These are phyloP conservation scores for Fusarium compactum DNA, from an alignment of 2,329 filamentous ascomycete genomes.

Conservation along the genomic window DNA sequence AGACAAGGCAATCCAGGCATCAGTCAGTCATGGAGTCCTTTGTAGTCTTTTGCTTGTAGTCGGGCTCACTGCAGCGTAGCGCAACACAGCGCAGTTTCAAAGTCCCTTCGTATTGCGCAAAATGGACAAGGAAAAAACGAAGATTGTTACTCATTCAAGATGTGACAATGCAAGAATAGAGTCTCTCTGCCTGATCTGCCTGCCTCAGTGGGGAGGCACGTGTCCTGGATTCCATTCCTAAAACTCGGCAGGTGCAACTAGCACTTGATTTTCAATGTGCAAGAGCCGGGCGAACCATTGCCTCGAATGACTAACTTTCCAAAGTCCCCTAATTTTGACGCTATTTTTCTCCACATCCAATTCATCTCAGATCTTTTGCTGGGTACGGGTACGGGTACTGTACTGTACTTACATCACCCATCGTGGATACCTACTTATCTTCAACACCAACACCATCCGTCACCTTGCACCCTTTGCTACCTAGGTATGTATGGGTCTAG, in stretches of 20 bases:
- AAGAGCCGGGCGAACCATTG: conserved; percentile 38
- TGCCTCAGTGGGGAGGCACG: conserved; percentile 31
- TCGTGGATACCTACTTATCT: not conserved
- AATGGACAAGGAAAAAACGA: not conserved
- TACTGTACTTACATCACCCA: conserved; percentile 2
- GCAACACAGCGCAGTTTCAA: conserved; percentile 11
- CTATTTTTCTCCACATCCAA: conserved; percentile 16
- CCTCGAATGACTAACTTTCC: conserved; percentile 37
- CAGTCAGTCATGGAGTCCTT: not conserved
- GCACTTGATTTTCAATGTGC: conserved; percentile 1
- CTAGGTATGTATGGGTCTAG: conserved; percentile 10
- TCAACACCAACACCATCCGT: conserved; percentile 6
- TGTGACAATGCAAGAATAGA: conserved; percentile 13
- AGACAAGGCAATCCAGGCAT: conserved; percentile 21
- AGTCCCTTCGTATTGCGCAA: conserved; percentile 15
- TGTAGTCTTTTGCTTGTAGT: conserved; percentile 3
- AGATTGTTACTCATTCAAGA: conserved; percentile 17
- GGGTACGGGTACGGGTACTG: not conserved
- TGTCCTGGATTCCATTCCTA: conserved; percentile 32
- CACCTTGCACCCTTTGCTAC: conserved; percentile 1
- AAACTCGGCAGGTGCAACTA: conserved; percentile 4
- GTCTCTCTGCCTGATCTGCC: conserved; percentile 44
- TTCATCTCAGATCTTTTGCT: conserved; percentile 1
- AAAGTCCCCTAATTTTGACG: conserved; percentile 37
- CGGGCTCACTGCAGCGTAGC: conserved; percentile 1